These are phyloP conservation scores for Fistulinella prunicolor DNA, from an alignment of 768 basidiomycete genomes.

Conservation along the genomic window DNA sequence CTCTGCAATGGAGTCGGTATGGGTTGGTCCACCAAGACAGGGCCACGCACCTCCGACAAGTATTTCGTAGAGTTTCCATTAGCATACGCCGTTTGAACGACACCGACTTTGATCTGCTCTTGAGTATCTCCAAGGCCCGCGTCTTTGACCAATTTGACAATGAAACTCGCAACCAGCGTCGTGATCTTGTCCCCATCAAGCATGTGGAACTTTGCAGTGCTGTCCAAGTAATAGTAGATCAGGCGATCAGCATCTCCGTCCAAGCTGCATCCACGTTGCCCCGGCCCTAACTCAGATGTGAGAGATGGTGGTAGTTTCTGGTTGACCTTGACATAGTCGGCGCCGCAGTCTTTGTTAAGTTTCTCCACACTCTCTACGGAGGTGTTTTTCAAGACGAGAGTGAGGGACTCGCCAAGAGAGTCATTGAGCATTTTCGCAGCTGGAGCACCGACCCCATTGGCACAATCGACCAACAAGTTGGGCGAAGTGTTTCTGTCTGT, in stretches of 20 bases:
- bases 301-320: slow-evolving; percentile 86
- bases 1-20: slow-evolving; percentile 49
- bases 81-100: slow-evolving; percentile 98
- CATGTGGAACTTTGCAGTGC: slow-evolving; percentile 76
- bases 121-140: slow-evolving; percentile 68
- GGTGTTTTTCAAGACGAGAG: slow-evolving; percentile 68
- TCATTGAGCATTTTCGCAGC: slow-evolving; percentile 61
- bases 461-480: slow-evolving; percentile 87
- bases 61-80: slow-evolving; percentile 97
- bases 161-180: slow-evolving; percentile 86
- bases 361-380: slow-evolving; percentile 60
- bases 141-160: slow-evolving; percentile 83
- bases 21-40: not conserved
- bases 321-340: slow-evolving; percentile 93
- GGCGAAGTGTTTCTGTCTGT: slow-evolving; percentile 52
- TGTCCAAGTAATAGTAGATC: slow-evolving; percentile 92
- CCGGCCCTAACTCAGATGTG: slow-evolving; percentile 54
- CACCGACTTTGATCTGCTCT: slow-evolving; percentile 73
- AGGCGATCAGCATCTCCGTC: slow-evolving; percentile 98
- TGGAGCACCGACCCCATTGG: slow-evolving; percentile 92
- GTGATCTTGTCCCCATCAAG: slow-evolving; percentile 99
- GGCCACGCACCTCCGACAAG: slow-evolving; percentile 61
- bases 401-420: slow-evolving; percentile 58
- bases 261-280: slow-evolving; percentile 86
- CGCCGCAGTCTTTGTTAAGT: slow-evolving; percentile 87